Base-by-base conservation (phyloP, 225 moss, liverwort and hornwort genomes). In the Neckera pumila region DNA sequence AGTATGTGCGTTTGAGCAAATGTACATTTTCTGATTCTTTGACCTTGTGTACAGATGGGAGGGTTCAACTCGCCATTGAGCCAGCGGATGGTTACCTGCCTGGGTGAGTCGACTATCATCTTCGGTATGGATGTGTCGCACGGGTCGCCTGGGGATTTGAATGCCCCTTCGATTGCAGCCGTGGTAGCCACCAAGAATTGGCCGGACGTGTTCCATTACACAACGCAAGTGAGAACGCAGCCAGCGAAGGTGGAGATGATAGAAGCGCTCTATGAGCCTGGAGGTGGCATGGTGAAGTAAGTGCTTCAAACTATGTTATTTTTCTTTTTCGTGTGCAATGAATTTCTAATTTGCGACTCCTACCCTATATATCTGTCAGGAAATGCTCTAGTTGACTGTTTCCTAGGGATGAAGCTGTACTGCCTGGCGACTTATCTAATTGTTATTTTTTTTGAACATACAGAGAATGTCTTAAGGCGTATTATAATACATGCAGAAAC, bases 111-210 rank as follows among this genome's bases (percentile, higher is more conserved):
- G 21, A 98, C 98, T 14, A 94, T 95, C 56, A 96, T 98, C 38
- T 97, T 98, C 62, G 98, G 98, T 51, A 93, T 98, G 89, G 97
- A 97, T 88, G 98, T 98, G 27, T 97, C 97, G 14, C 98, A 98
- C 56, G 98, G 98, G 27, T 96, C 96, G 19, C 97, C 96, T 47
- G 97, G 97, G 47, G 97, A 98, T 89, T 91, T 93, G 34, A 94
- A 94, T 57, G 92, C 92, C 73, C 97, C 96, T 34, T 98, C 98
- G 19, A 95, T 98, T 73, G 97, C 97, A 83, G 97, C 98, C 40
- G 97, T 95, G 58, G 98, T 98, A 14, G 98, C 97, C 54, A 95
- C 96, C 17, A 96, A 94, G 83, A 88, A 95, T 19, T 98, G 97
- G 97, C 98, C 98, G 5, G 89, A 93, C 19, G 95, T 98, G 72